Evolutionary conservation across 805 yeast genomes (phyloP).

Genomic region (Candida fluviatilis): DNA sequence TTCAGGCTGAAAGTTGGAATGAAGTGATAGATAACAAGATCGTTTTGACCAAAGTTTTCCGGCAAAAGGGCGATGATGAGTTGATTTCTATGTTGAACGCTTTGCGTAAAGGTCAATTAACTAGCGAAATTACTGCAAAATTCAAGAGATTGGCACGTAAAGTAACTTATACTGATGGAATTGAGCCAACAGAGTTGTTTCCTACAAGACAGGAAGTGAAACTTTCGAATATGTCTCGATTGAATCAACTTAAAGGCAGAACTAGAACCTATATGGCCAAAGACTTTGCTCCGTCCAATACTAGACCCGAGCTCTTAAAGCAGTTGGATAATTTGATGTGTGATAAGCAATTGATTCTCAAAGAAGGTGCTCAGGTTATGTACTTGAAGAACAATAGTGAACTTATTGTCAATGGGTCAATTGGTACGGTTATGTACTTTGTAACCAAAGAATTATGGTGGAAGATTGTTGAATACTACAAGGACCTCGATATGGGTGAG

Average conservation of each 20-base stretch:
- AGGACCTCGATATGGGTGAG: slow-evolving; percentile 11
- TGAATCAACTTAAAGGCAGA: slow-evolving; percentile 43
- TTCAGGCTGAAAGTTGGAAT: slow-evolving; percentile 71
- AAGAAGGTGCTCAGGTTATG: slow-evolving; percentile 93
- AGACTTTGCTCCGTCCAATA: slow-evolving; percentile 22
- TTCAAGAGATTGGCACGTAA: slow-evolving; percentile 56
- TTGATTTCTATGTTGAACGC: slow-evolving; percentile 78
- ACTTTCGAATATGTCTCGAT: slow-evolving; percentile 51
- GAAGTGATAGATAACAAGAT: slow-evolving; percentile 60
- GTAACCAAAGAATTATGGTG: slow-evolving; percentile 22
- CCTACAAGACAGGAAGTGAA: slow-evolving; percentile 88
- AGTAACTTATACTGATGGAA: slow-evolving; percentile 62
- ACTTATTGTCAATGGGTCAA: slow-evolving; percentile 81
- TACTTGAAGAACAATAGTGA: slow-evolving; percentile 78
- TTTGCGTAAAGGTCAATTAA: slow-evolving; percentile 68
- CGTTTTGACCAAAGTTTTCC: slow-evolving; percentile 71
- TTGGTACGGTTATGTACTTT: slow-evolving; percentile 71
- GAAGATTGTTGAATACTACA: slow-evolving; percentile 22
- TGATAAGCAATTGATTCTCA: slow-evolving; percentile 55
- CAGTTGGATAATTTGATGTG: slow-evolving; percentile 68
- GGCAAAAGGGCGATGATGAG: slow-evolving; percentile 78
- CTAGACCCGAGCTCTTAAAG: slow-evolving; percentile 16
- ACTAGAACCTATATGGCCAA: slow-evolving; percentile 37
- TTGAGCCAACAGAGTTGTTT: slow-evolving; percentile 84
- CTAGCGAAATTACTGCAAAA: slow-evolving; percentile 41